Base-by-base conservation (phyloP, 352 stramenopile species). In the Phytopythium oedochilum region DNA sequence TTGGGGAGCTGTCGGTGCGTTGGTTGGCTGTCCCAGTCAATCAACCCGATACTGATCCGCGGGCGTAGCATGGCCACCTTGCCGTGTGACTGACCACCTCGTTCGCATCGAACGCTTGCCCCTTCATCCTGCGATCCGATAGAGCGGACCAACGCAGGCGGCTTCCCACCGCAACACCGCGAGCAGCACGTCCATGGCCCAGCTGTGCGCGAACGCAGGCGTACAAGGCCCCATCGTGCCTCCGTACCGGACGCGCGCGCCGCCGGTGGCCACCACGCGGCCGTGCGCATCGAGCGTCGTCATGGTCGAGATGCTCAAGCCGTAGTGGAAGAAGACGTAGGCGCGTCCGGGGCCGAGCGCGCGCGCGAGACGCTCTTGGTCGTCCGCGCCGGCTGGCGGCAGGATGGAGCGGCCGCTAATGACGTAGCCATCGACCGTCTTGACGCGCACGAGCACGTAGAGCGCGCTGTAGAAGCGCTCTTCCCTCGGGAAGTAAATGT, bases 161-260 rank as follows among this genome's bases (percentile, higher is more conserved):
- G 55, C 55, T 35, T 72, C 64, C 64, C 64, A 72, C 23, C 58
- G 54, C 50, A 72, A 43, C 53, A 55, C 60, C 10, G 59, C 55
- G 14, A 59, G 59, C 44, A 72, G 22, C 52, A 72, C 62, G 32
- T 72, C 64, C 56, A 72, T 65, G 47, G 64, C 46, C 51, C 64
- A 55, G 23, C 54, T 66, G 31, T 60, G 60, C 40, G 60, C 64
- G 36, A 69, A 72, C 26, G 40, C 25, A 7, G 49, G 20, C 32
- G 53, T 61, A 29, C 57, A 59, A 5, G 68, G 68, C 35, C 57
- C 61, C 23, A 61, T 60, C 5, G 57, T 57, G 4, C 64, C 64
- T 8, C 55, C 64, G 40, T 69, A 56, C 34, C 58, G 32, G 20
- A 72, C 64, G 32, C 40, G 32, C 45, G 60, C 69, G 14, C 64